phyloP scores from a whole-genome alignment of 306 rosid species.

The Albizia julibrissin region DNA sequence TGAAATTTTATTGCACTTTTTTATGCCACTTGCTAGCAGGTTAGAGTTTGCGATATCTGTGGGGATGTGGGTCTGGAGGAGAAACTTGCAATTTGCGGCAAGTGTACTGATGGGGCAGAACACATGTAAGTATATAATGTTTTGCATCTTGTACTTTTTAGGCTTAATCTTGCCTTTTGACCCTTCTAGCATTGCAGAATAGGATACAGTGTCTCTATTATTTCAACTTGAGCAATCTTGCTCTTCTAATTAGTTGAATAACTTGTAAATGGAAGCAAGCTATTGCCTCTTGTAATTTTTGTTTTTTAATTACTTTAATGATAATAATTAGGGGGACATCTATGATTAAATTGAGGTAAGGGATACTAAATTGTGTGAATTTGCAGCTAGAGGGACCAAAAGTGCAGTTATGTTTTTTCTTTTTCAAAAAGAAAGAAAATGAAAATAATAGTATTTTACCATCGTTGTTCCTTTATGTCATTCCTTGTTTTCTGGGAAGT shows the following conservation, averaged over 20 bases:
- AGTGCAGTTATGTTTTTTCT: neutral
- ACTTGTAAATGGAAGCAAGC: neutral
- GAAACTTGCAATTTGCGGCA: slow-evolving; percentile 32
- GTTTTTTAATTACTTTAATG: neutral
- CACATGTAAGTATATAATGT: slow-evolving; percentile 40
- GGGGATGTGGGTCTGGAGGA: slow-evolving; percentile 34
- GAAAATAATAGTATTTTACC: neutral
- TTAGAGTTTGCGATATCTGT: slow-evolving; percentile 43
- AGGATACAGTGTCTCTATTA: neutral
- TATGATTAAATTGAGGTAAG: neutral
- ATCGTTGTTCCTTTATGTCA: neutral
- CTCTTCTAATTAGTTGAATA: neutral
- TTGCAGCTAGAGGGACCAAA: neutral
- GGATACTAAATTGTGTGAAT: neutral
- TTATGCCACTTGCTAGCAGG: slow-evolving; percentile 32
- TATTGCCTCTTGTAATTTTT: neutral
- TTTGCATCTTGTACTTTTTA: neutral
- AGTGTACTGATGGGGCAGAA: slow-evolving; percentile 45
- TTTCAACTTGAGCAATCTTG: neutral
- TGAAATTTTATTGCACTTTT: neutral
- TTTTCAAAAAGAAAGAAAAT: no score
- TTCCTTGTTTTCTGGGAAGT: neutral
- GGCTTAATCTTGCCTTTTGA: neutral
- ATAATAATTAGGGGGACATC: neutral
- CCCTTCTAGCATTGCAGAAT: neutral